Percentiles rank a stretch among this genome's conserved stretches.
These are phyloP conservation scores for Lathyrus sativus DNA, from an alignment of 306 rosid genomes.

Conservation along the genomic window DNA sequence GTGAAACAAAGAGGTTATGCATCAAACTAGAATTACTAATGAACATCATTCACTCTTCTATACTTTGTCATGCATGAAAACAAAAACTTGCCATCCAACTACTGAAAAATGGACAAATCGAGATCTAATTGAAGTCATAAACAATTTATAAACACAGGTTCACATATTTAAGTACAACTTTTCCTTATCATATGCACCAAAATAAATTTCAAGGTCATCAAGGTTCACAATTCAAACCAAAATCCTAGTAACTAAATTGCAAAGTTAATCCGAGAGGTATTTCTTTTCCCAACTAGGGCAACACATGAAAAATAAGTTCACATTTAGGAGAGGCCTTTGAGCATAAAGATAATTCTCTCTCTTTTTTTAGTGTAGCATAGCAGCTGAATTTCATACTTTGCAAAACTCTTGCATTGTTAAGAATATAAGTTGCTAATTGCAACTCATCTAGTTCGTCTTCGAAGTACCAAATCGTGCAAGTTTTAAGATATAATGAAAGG, in stretches of 20 bases:
- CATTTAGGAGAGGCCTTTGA: neutral
- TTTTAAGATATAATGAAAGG: neutral
- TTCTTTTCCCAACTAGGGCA: too few relatives aligned
- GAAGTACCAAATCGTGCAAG: neutral
- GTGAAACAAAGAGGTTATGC: too few relatives aligned
- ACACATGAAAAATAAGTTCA: neutral
- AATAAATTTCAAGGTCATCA: neutral
- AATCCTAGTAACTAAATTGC: neutral
- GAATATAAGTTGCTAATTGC: neutral
- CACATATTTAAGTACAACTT: too few relatives aligned
- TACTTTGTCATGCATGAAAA: neutral
- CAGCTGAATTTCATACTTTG: neutral
- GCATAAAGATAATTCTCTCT: neutral
- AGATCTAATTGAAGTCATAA: neutral
- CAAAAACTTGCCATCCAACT: neutral
- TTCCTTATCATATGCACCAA: neutral
- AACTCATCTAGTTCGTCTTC: neutral
- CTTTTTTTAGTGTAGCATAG: neutral
- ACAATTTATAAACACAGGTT: neutral
- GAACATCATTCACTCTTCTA: too few relatives aligned
- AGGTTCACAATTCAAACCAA: neutral
- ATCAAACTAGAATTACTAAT: too few relatives aligned
- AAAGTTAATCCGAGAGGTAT: neutral
- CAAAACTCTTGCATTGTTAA: slow-evolving; percentile 14
- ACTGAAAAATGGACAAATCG: neutral